Evolutionary conservation across 2,329 filamentous ascomycete species (phyloP), one percentile per base, ranked within the genome.

Genomic region (Phialophora chinensis): DNA sequence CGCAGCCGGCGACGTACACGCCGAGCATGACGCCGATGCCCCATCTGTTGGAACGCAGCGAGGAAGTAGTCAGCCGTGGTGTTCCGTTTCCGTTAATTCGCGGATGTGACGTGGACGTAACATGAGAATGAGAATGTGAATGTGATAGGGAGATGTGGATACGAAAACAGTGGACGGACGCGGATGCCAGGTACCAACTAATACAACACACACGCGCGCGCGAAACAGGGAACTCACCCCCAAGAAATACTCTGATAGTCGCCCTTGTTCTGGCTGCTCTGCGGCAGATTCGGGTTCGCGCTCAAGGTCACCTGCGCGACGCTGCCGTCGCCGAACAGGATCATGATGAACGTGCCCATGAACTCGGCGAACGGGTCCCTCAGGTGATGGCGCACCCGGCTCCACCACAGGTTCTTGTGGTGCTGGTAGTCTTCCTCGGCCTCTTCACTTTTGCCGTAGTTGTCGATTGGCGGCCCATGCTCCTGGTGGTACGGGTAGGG

Each of bases 1-100:
- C 71, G 52, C 63, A 72, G 60, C 85, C 85, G 5, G 82, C 82
- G n/a, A 85, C 83, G 72, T 89, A 89, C 35, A 89, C 83, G 10
- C 87, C 86, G 5, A 89, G 78, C 85, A 88, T 88, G 66, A 88
- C 84, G 4, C 84, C 87, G 11, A 88, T 77, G n/a, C 85, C 80
- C 79, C 79, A 77, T 27, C 73, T 74, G 56, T 69, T 31, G 67
- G 14, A 59, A n/a, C 35, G 33, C 14, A 44, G 29, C 35, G 14
- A 42, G 35, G 35, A 17, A 42, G 17, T 17, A 17, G 38, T 44
- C 38, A 44, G 38, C 38, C 7, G 17, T 7, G 38, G 38, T 44
- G 38, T 44, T n/a, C 31, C n/a, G 1, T 27, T 42, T 20, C 11
- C 12, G 31, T 7, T 23, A 1, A 4, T 49, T 49, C 23, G 17